phyloP scores from a whole-genome alignment of 495 filamentous ascomycete genomes.

The Geoglossum glabrum region DNA sequence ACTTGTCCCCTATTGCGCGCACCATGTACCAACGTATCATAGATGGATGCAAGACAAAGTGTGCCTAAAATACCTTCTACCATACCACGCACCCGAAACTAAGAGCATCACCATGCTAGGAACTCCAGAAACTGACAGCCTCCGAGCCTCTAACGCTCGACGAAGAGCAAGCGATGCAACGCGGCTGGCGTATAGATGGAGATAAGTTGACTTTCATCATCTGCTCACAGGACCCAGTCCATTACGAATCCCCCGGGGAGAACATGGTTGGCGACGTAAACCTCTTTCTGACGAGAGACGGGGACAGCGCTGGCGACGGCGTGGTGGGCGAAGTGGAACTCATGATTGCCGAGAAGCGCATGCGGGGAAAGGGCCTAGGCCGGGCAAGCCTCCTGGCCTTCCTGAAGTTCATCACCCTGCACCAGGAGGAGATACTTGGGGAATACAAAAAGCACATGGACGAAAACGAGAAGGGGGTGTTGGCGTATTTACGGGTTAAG shows the following conservation, averaged over 20 bases:
- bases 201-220: conserved; percentile 62
- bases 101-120: conserved; percentile 22
- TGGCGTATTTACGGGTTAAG: conserved; percentile 26
- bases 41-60: conserved; percentile 83
- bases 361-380: conserved; percentile 46
- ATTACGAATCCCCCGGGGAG: conserved; percentile 25
- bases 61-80: conserved; percentile 5
- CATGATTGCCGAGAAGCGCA: conserved; percentile 50
- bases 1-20: conserved; percentile 64
- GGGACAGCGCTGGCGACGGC: conserved; percentile 12
- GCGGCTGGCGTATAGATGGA: conserved; percentile 51
- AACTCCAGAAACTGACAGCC: conserved; percentile 64
- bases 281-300: conserved; percentile 44
- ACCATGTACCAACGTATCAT: conserved; percentile 68
- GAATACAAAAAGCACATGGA: conserved; percentile 28
- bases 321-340: conserved; percentile 63
- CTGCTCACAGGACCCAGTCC: conserved; percentile 24
- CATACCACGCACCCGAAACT: background rate
- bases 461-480: background rate
- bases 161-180: conserved; percentile 74
- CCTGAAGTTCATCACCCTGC: conserved; percentile 36
- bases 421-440: conserved; percentile 28
- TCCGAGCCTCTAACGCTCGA: conserved; percentile 59
- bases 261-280: conserved; percentile 77
- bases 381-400: conserved; percentile 45